Evolutionary conservation across 768 basidiomycete species (phyloP), one percentile per base, ranked within the genome.

Genomic region (Megacollybia marginata): DNA sequence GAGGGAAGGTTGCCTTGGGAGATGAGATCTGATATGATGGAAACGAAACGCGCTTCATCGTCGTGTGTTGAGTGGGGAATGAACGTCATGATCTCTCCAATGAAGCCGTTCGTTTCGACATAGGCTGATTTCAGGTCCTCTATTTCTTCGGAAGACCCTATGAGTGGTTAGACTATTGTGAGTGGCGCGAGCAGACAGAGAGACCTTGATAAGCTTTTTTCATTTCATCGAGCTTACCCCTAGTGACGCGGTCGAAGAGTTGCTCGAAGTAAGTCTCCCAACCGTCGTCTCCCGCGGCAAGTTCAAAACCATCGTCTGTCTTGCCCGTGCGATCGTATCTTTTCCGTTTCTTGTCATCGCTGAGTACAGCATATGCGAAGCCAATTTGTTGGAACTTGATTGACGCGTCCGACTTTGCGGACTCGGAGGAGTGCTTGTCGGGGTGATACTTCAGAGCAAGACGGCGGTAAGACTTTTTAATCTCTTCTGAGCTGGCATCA

Each of bases 221-320:
- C 80, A 95, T 82, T 63, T 96, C 90, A 55, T 97, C 92, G 48
- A 99, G 72, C 63, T 82, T 87, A 52, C 80, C 83, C 53, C 83
- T 78, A 49, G 92, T 94, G 20, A 95, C 88, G 48, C 82, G 76
- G 52, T 94, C 88, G 55, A 92, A 96, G 55, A 96, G 68, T 50
- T 84, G 84, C 62, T 86, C 87, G 58, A 98, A 99, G 67, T 99
- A 99, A 6, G 88, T 80, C 59, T 92, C 91, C 96, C 96, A 99
- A 1, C 92, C 90, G 53, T 84, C 88, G 52, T 87, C 89, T 9
- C 81, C 89, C 6, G 78, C 78, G 19, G 71, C 81, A 36, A 87
- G 62, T 45, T 83, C 82, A 42, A 86, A 75, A 9, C 78, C 79
- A 58, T 97, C 93, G 54, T 84, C 82, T 9, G 93, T 96, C 55